phyloP scores from a whole-genome alignment of 2,329 filamentous ascomycete species.

The Sordariomycetes sp. region DNA sequence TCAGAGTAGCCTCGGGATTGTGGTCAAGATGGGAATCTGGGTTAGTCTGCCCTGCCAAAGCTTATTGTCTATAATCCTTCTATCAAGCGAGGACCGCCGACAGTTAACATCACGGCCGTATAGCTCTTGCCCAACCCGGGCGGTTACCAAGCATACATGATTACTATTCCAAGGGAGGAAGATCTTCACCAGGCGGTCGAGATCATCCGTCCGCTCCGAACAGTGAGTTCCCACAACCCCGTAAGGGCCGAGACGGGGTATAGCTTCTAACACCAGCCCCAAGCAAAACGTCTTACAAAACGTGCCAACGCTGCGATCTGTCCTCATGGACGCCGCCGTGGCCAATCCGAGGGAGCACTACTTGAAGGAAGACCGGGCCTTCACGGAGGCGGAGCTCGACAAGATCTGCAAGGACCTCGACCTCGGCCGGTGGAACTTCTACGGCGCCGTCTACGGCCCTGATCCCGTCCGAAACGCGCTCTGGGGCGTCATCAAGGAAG shows the following conservation, averaged over 20 bases:
- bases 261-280: neutral
- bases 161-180: slow-evolving; percentile 24
- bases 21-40: slow-evolving; percentile 36
- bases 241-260: neutral
- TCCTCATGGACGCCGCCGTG: neutral
- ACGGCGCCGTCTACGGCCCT: neutral
- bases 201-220: slow-evolving; percentile 16
- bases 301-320: neutral
- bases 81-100: neutral
- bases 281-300: neutral
- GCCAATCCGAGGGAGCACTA: neutral
- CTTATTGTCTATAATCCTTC: neutral
- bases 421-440: neutral
- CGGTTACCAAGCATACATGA: slow-evolving; percentile 23
- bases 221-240: neutral
- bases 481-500: neutral
- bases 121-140: slow-evolving; percentile 22
- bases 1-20: slow-evolving; percentile 34
- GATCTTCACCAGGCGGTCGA: slow-evolving; percentile 23
- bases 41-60: neutral
- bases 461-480: neutral
- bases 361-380: neutral
- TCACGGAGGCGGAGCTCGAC: neutral
- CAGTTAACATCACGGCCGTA: neutral
- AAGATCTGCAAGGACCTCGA: neutral